Base-by-base conservation (phyloP, 305 asterid genomes). In the Fraxinus baroniana region DNA sequence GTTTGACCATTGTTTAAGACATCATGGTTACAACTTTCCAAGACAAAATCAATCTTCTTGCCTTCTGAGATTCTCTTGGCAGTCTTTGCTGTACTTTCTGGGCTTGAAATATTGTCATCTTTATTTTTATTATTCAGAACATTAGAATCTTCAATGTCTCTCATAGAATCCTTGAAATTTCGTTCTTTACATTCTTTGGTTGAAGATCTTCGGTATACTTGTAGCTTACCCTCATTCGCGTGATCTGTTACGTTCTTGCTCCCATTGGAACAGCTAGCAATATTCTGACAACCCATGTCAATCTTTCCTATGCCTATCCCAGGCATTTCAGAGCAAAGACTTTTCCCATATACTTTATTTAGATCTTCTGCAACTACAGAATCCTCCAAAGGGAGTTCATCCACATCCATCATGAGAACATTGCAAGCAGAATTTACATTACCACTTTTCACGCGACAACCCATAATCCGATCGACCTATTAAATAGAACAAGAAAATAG, bases 381-480 rank as follows among this genome's bases (percentile, higher is more conserved):
- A 30, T 77, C 80, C 22, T 37, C 80, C 41, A 32, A 55, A 77
- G 70, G 46, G 39, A 30, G 44, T 7, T 77, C 80, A 32, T 52
- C 44, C 41, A 28, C 33, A 30, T 76, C 52, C 83, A 70, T 72
- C 81, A 83, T 77, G 76, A 64, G 85, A 82, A 49, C 32, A 77
- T 26, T 79, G 80, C 78, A 81, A 76, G 77, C 86, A 73, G 72
- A 57, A 79, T 55, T 74, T 22, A 8, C 30, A 80, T 77, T 76
- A 79, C 86, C 87, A 84, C 86, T 89, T 87, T 82, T 81, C 80
- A 89, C 82, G 46, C 89, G 88, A 80, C 90, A 89, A 74, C 91
- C 92, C 78, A 89, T 26, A 76, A 89, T 87, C 73, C 88, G 87
- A 80, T 89, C 91, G 77, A 89, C 92, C 92, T 88, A 84, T 73